Conservation (phyloP, 805 yeast genomes). For the Myxozyma neglecta region DNA sequence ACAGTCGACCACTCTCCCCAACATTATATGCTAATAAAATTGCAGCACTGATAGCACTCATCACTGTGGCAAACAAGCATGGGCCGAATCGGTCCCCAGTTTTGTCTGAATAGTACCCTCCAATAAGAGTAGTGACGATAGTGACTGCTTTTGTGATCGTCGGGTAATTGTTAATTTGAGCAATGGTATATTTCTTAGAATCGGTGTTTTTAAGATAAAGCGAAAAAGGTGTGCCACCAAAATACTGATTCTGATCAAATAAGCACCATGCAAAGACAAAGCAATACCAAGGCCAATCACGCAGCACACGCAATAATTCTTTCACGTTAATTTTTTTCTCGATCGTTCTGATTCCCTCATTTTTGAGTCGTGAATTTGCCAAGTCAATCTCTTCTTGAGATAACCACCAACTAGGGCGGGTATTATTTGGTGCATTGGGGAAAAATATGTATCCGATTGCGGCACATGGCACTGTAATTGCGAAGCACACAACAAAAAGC, state of each 20-base stretch:
- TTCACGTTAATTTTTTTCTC: slow-evolving; percentile 35
- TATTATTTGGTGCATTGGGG: slow-evolving; percentile 56
- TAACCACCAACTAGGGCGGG: slow-evolving; percentile 41
- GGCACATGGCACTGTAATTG: slow-evolving; percentile 48
- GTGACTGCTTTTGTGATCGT: slow-evolving; percentile 46
- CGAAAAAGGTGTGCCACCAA: slow-evolving; percentile 36
- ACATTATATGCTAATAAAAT: slow-evolving; percentile 55
- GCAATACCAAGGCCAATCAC: slow-evolving; percentile 43
- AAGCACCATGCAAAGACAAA: slow-evolving; percentile 32
- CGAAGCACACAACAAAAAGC: slow-evolving; percentile 58
- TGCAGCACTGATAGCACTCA: slow-evolving; percentile 68
- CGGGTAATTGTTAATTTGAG: slow-evolving; percentile 46
- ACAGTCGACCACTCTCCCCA: slow-evolving; percentile 19
- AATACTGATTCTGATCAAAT: slow-evolving; percentile 23
- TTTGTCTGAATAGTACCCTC: slow-evolving; percentile 25
- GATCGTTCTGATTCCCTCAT: slow-evolving; percentile 36
- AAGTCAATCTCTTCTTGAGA: slow-evolving; percentile 40
- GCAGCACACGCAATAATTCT: slow-evolving; percentile 40
- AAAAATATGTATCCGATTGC: slow-evolving; percentile 45
- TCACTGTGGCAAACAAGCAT: slow-evolving; percentile 71
- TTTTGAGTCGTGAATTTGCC: slow-evolving; percentile 38
- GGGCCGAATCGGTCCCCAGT: slow-evolving; percentile 27
- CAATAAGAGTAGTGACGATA: slow-evolving; percentile 36
- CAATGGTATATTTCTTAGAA: slow-evolving; percentile 36
- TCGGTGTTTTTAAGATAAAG: slow-evolving; percentile 42